Percentiles rank a stretch among this genome's conserved stretches.
phyloP scores from a whole-genome alignment of 176 grass and related monocot genomes.

The Pontederia crassipes region DNA sequence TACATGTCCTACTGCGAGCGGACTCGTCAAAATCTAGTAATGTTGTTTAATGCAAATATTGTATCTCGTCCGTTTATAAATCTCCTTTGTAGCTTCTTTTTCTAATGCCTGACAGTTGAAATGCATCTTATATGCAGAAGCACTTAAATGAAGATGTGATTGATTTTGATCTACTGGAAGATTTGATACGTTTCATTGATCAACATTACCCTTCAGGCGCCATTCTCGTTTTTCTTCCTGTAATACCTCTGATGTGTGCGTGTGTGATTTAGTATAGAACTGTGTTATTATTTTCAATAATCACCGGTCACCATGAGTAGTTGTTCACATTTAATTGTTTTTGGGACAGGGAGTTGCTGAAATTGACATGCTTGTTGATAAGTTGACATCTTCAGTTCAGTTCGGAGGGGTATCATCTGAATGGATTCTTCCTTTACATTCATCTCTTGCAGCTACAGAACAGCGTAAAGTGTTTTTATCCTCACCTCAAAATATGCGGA shows the following conservation, averaged over 20 bases:
- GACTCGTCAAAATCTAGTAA: conserved; percentile 85
- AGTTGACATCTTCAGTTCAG: conserved; percentile 65
- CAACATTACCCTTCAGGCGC: conserved; percentile 63
- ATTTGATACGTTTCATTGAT: conserved; percentile 94
- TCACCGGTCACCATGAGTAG: not conserved
- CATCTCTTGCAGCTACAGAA: conserved; percentile 72
- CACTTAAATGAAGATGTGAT: conserved; percentile 87
- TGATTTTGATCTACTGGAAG: conserved; percentile 95
- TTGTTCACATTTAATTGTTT: too few relatives aligned
- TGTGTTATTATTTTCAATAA: not conserved
- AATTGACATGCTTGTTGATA: conserved; percentile 94
- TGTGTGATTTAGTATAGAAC: conserved; percentile 1
- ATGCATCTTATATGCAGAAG: conserved; percentile 37
- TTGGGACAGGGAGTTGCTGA: conserved; percentile 84
- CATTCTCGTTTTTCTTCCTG: conserved; percentile 92
- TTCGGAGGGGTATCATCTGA: conserved; percentile 74
- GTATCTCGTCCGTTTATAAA: conserved; percentile 2
- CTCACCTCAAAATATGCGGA: conserved; percentile 71
- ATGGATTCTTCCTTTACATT: conserved; percentile 97
- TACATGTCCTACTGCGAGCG: conserved; percentile 71
- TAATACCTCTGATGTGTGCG: conserved; percentile 25
- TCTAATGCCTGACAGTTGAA: conserved; percentile 6
- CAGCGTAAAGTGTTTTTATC: conserved; percentile 86
- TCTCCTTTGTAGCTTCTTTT: not conserved
- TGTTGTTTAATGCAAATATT: conserved; percentile 20